Evolutionary conservation across 495 filamentous ascomycete species (phyloP), one percentile per base, ranked within the genome.

Genomic region (Halenospora varia): DNA sequence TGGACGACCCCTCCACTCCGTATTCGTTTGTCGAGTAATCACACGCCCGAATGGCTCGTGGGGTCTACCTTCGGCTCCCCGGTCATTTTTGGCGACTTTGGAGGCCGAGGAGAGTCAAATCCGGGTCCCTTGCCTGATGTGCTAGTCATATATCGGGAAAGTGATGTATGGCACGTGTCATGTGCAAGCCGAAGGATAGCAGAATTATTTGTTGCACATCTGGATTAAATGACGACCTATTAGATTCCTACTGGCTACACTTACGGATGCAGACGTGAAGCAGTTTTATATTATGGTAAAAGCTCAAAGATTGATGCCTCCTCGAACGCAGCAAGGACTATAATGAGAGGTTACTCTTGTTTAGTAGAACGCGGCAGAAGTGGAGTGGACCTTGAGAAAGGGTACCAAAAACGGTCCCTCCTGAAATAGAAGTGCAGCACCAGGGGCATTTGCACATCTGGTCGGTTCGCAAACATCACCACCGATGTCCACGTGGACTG

Each of bases 241-340:
- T 13, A 35, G 29, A 35, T 35, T 35, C 29, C 29, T 13, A 46
- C 47, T 22, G 17, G 47, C 47, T 23, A 20, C 42, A 8, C 42
- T 8, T 20, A 46, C 17, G 42, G 42, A 46, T 46, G 42, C 42
- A 46, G n/a, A 46, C 29, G 29, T 35, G 29, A 35, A 35, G 29
- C 29, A 35, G 29, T 35, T 35, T 35, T 35, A 35, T 35, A 35
- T 35, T 13, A 4, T 35, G 29, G 29, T 46, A 46, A 46, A 46
- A 46, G 42, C 42, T 46, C 42, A 46, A 46, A 46, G 42, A 46
- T 35, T 20, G 42, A 46, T 20, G 19, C 42, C 42, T 46, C 42
- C 17, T 46, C 42, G 42, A 46, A 46, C 42, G 4, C 42, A 20
- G 42, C 42, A 46, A 46, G 42, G 42, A 46, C 42, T 20, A 46